A percentile compares a stretch with the other conserved stretches of the same genome.
These are phyloP conservation scores for Xerocomus amazonicus DNA, from an alignment of 1,284 basidiomycete genomes.

Conservation along the genomic window DNA sequence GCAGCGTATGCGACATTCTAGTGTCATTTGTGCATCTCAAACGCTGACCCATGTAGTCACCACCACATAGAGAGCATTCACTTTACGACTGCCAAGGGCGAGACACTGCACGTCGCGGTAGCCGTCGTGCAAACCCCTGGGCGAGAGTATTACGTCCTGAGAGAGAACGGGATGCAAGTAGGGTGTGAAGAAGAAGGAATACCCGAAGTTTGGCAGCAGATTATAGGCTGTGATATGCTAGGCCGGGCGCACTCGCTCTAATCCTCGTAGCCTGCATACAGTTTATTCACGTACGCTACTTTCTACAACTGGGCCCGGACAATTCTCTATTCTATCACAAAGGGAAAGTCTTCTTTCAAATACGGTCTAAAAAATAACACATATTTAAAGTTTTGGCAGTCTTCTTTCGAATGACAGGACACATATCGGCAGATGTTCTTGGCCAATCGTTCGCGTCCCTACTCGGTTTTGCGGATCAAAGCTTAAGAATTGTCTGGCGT, in stretches of 20 bases:
- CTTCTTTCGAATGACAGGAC: too few relatives aligned
- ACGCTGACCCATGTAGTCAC: slow-evolving; percentile 42
- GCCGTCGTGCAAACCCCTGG: slow-evolving; percentile 64
- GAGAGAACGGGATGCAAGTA: slow-evolving; percentile 71
- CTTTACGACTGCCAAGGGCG: slow-evolving; percentile 43
- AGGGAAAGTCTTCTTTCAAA: neutral
- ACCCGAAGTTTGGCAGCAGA: slow-evolving; percentile 52
- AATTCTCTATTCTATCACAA: neutral
- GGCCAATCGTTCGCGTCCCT: neutral
- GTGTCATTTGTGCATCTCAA: neutral
- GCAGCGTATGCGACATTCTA: slow-evolving; percentile 46
- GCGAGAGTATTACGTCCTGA: slow-evolving; percentile 63
- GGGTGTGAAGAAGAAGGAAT: slow-evolving; percentile 74
- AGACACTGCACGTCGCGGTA: slow-evolving; percentile 54
- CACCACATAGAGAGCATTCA: slow-evolving; percentile 75
- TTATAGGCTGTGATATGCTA: slow-evolving; percentile 47
- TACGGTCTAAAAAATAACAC: too few relatives aligned
- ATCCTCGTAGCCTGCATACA: neutral
- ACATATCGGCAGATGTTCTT: too few relatives aligned
- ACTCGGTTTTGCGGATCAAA: neutral
- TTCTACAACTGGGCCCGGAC: neutral
- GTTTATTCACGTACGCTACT: neutral
- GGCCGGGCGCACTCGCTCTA: slow-evolving; percentile 1
- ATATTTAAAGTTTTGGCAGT: too few relatives aligned
- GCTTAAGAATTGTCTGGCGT: slow-evolving; percentile 1